A percentile compares a stretch with the other conserved stretches of the same genome.
phyloP scores from a whole-genome alignment of 345 rosid species.

The Euphorbia lathyris region DNA sequence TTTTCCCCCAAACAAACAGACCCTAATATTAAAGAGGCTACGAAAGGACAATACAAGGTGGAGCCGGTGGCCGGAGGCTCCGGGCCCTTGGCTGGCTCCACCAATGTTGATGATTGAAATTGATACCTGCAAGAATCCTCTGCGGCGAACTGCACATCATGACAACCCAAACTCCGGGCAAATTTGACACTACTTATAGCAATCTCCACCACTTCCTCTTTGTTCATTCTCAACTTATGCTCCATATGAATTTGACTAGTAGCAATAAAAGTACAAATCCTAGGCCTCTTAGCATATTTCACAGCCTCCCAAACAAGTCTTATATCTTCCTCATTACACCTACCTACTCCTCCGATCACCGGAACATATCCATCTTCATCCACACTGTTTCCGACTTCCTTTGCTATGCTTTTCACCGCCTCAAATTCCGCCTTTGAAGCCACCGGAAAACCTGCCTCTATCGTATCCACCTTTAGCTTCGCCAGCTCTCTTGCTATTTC shows the following conservation, averaged over 20 bases:
- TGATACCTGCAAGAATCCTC: conserved; percentile 97
- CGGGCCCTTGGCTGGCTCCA: no score
- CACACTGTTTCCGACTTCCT: conserved; percentile 64
- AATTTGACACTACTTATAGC: conserved; percentile 68
- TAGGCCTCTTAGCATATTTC: conserved; percentile 66
- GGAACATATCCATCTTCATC: conserved; percentile 70
- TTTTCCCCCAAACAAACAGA: no score
- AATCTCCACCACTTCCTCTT: conserved; percentile 63
- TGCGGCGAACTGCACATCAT: conserved; percentile 88
- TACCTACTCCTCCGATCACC: conserved; percentile 81
- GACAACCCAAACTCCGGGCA: conserved; percentile 82
- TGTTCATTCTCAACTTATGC: conserved; percentile 70
- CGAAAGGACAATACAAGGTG: no score
- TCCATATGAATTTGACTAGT: conserved; percentile 83
- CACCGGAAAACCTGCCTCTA: conserved; percentile 91
- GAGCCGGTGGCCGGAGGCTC: no score
- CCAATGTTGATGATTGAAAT: no score
- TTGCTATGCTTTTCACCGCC: conserved; percentile 70
- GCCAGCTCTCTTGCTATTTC: conserved; percentile 84
- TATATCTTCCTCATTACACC: conserved; percentile 81
- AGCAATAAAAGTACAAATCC: conserved; percentile 86
- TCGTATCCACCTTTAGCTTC: conserved; percentile 82
- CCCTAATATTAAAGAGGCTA: no score
- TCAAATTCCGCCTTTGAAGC: conserved; percentile 83
- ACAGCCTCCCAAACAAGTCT: conserved; percentile 87